A percentile compares a stretch with the other conserved stretches of the same genome.
These are phyloP conservation scores for Solioccasus polychromus DNA, from an alignment of 768 basidiomycete species.

Conservation along the genomic window DNA sequence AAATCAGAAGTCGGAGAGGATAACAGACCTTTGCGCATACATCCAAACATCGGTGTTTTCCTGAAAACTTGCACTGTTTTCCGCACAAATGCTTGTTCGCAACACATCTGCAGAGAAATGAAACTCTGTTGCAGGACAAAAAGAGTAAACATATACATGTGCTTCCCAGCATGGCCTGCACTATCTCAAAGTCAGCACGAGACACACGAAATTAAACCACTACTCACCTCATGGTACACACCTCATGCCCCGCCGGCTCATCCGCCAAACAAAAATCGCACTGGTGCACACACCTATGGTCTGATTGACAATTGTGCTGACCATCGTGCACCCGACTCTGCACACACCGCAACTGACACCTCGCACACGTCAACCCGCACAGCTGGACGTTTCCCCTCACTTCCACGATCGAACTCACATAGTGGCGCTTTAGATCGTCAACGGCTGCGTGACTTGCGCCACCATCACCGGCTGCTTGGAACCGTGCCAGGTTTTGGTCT, in stretches of 20 bases:
- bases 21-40: slow-evolving; percentile 49
- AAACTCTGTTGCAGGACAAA: not conserved
- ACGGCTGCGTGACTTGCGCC: slow-evolving; percentile 38
- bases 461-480: slow-evolving; percentile 28
- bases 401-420: slow-evolving; percentile 43
- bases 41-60: slow-evolving; percentile 48
- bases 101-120: slow-evolving; percentile 41
- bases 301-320: slow-evolving; percentile 48
- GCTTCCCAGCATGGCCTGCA: slow-evolving; percentile 56
- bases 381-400: slow-evolving; percentile 45
- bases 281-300: slow-evolving; percentile 42
- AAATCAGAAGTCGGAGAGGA: not conserved
- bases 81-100: slow-evolving; percentile 56
- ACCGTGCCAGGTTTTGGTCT: slow-evolving; percentile 44
- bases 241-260: slow-evolving; percentile 29
- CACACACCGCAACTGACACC: slow-evolving; percentile 50
- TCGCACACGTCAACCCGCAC: slow-evolving; percentile 46
- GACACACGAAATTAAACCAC: not conserved
- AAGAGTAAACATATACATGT: slow-evolving; percentile 40
- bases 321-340: slow-evolving; percentile 43
- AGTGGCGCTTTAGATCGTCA: slow-evolving; percentile 41
- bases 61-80: slow-evolving; percentile 42
- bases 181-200: slow-evolving; percentile 27
- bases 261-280: slow-evolving; percentile 40
- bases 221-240: slow-evolving; percentile 49